These are phyloP conservation scores for Thuidium tamariscinum DNA, from an alignment of 225 moss, liverwort and hornwort genomes.

Conservation along the genomic window DNA sequence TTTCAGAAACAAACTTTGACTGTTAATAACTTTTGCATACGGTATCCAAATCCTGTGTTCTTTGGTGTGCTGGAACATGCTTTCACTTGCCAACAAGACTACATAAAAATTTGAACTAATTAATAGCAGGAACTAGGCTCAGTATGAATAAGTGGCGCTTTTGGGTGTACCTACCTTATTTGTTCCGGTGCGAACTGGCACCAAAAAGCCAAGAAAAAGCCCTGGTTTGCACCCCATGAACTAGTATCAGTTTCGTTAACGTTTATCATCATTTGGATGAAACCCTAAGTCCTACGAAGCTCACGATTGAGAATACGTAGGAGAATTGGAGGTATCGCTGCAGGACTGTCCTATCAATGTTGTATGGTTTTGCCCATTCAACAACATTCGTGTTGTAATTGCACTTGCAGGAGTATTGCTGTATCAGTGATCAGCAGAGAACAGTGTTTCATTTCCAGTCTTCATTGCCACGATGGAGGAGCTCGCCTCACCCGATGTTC, in stretches of 20 bases:
- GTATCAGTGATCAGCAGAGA: neutral
- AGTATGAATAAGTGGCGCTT: too few relatives aligned
- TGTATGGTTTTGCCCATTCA: neutral
- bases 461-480: slow-evolving; percentile 10
- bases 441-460: neutral
- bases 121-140: too few relatives aligned
- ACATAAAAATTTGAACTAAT: too few relatives aligned
- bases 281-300: neutral
- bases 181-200: too few relatives aligned
- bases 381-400: neutral
- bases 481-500: slow-evolving; percentile 10
- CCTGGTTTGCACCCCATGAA: neutral
- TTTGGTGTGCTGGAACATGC: too few relatives aligned
- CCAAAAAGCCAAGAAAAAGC: too few relatives aligned
- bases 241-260: neutral
- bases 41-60: too few relatives aligned
- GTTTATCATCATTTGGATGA: neutral
- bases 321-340: neutral
- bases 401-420: neutral
- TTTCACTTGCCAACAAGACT: too few relatives aligned
- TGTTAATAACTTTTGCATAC: too few relatives aligned
- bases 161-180: too few relatives aligned
- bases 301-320: neutral
- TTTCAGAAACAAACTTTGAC: too few relatives aligned
- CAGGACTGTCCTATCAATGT: neutral